A percentile compares a stretch with the other conserved stretches of the same genome.
phyloP scores from a whole-genome alignment of 306 rosid species.

The Lagenaria siceraria region DNA sequence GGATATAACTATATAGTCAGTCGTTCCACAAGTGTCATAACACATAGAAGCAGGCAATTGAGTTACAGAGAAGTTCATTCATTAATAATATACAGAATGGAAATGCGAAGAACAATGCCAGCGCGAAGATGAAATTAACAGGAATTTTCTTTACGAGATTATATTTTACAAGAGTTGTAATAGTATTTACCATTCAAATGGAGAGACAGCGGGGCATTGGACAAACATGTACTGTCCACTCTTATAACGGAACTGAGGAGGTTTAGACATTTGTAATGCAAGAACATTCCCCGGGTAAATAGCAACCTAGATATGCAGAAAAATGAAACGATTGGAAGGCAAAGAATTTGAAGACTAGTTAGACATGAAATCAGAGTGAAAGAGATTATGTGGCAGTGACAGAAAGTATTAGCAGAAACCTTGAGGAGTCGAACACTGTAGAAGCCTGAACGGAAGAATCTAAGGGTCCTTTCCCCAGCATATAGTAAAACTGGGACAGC shows the following conservation, averaged over 20 bases:
- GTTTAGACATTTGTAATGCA: slow-evolving; percentile 95
- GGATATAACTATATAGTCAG: background rate
- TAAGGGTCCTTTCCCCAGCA: slow-evolving; percentile 84
- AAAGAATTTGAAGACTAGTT: background rate
- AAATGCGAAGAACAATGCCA: background rate
- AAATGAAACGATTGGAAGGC: background rate
- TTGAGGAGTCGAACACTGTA: slow-evolving; percentile 66
- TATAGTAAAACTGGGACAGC: slow-evolving; percentile 75
- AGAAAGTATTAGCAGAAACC: slow-evolving; percentile 31
- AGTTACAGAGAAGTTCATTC: background rate
- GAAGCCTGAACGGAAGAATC: slow-evolving; percentile 83
- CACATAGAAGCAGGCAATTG: background rate
- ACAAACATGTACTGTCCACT: slow-evolving; percentile 99
- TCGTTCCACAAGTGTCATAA: background rate
- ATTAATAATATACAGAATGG: background rate
- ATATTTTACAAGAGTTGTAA: background rate
- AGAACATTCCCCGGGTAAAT: slow-evolving; percentile 96
- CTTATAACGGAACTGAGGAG: slow-evolving; percentile 81
- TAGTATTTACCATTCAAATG: slow-evolving; percentile 78
- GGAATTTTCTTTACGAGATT: background rate
- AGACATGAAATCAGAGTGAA: background rate
- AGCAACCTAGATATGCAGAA: slow-evolving; percentile 51
- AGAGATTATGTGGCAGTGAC: background rate
- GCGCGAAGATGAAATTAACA: background rate
- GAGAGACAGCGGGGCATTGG: slow-evolving; percentile 93